These are phyloP conservation scores for Smithsoniella earleae DNA, from an alignment of 163 green algal genomes.

Conservation along the genomic window DNA sequence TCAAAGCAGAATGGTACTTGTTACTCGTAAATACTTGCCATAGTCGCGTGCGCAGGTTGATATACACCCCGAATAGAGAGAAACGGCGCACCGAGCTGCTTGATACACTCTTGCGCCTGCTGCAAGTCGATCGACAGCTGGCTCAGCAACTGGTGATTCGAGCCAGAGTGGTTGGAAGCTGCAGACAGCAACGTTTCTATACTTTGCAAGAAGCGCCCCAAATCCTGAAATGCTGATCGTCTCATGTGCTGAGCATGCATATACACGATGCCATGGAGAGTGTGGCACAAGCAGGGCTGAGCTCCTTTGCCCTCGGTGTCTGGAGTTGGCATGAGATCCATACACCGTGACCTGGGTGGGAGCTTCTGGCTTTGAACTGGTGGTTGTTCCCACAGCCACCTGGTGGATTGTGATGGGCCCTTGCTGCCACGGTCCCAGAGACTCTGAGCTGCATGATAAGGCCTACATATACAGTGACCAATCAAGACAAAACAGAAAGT, in stretches of 20 bases:
- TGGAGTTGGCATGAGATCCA: background rate
- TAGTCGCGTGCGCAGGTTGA: background rate
- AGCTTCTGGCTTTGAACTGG: background rate
- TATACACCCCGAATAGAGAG: background rate
- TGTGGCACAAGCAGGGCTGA: constrained; percentile 28
- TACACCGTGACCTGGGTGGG: background rate
- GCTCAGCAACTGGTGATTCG: background rate
- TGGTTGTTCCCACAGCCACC: background rate
- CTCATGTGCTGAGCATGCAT: constrained; percentile 18
- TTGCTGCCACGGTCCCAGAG: background rate
- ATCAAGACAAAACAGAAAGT: too few relatives aligned
- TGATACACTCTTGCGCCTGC: background rate
- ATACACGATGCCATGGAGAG: background rate
- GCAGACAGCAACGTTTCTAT: background rate
- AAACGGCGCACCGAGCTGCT: constrained; percentile 12
- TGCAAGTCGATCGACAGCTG: background rate
- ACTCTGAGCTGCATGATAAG: background rate
- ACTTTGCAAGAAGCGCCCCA: background rate
- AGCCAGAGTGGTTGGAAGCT: background rate
- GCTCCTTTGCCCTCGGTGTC: background rate
- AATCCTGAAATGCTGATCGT: background rate
- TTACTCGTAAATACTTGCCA: background rate
- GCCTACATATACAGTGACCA: background rate
- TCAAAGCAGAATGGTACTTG: background rate
- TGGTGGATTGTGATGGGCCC: background rate